A percentile compares a stretch with the other conserved stretches of the same genome.
Conservation (phyloP, 78 protist species). For the Dictyostelium discoideum region dicty_2.7 NC_007088.5:5303001-5303500, state of each 20-base stretch:
- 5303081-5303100: constrained; percentile 73
- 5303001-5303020: constrained; percentile 70
- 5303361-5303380: no score
- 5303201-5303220: constrained; percentile 39
- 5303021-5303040: constrained; percentile 31
- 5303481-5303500: constrained; percentile 65
- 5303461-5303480: constrained; percentile 54
- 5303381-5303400: no score
- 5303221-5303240: constrained; percentile 67
- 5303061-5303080: constrained; percentile 42
- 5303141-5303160: constrained; percentile 57
- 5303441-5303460: constrained; percentile 71
- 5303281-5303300: constrained; percentile 68
- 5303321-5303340: no score
- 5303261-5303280: constrained; percentile 31
- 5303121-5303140: background rate
- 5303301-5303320: constrained; percentile 50
- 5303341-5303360: no score
- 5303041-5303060: constrained; percentile 53
- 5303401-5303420: constrained; percentile 48
- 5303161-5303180: constrained; percentile 68
- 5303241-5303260: constrained; percentile 10
- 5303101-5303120: constrained; percentile 42
- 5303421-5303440: constrained; percentile 64
- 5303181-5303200: constrained; percentile 56